Evolutionary conservation across 169 alveolate genomes (phyloP).

Genomic region (Cryptosporidium meleagridis): DNA sequence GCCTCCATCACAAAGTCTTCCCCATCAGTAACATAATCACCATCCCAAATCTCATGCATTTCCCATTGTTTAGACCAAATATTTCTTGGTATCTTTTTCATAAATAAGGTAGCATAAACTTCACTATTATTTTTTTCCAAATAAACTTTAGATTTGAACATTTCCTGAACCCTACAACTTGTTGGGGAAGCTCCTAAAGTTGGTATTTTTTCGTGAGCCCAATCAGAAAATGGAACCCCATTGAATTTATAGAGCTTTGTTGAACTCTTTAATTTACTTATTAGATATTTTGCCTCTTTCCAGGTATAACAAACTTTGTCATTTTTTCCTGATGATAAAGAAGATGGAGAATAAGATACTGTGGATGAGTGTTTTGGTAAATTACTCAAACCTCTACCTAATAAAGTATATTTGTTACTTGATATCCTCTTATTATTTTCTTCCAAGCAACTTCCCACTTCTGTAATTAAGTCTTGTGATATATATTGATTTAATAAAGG

Average conservation of each 20-base stretch:
- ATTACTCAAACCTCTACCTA: conserved; percentile 5
- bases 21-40: conserved; percentile 84
- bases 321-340: conserved; percentile 4
- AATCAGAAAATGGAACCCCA: conserved; percentile 77
- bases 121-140: neutral
- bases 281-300: conserved; percentile 61
- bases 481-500: neutral
- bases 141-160: conserved; percentile 75
- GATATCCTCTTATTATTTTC: neutral
- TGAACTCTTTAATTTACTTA: conserved; percentile 43
- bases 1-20: conserved; percentile 86
- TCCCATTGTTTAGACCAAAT: conserved; percentile 83
- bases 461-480: neutral
- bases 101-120: conserved; percentile 57
- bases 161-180: conserved; percentile 81
- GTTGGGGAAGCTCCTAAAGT: conserved; percentile 81
- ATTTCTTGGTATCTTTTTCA: conserved; percentile 81
- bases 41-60: conserved; percentile 80
- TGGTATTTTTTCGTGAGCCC: conserved; percentile 79
- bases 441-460: neutral
- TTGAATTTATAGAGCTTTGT: conserved; percentile 52
- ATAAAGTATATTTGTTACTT: neutral
- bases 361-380: neutral
- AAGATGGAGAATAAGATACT: conserved; percentile 11
- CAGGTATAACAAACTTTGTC: conserved; percentile 48